Conservation (phyloP, 139 green algal genomes). For the Coccomyxa sp. region DNA sequence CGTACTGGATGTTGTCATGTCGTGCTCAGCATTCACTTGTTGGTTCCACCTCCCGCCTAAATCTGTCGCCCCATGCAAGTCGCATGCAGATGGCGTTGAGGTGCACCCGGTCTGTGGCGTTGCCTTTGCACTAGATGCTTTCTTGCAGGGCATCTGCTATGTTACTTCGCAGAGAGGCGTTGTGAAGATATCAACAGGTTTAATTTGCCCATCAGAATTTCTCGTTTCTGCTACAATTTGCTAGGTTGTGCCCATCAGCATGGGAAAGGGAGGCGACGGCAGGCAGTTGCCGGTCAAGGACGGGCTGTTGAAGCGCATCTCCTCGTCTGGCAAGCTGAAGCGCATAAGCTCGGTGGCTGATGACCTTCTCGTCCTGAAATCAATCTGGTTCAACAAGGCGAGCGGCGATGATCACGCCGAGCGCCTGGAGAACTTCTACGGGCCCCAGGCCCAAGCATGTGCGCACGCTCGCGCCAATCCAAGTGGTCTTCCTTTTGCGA, state of each 20-base stretch:
- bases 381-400: conserved; percentile 78
- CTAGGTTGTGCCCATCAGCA: not conserved
- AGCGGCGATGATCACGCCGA: conserved; percentile 61
- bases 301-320: conserved; percentile 14
- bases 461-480: not conserved
- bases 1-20: no score
- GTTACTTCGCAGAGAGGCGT: no score
- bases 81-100: no score
- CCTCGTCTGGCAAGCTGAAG: conserved; percentile 14
- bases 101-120: no score
- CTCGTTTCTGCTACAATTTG: not conserved
- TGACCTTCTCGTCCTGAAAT: conserved; percentile 64
- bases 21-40: no score
- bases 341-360: conserved; percentile 36
- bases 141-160: no score
- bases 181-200: no score
- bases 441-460: conserved; percentile 72
- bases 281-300: not conserved
- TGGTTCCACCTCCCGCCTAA: no score
- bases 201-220: no score
- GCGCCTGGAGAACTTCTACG: conserved; percentile 84
- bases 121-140: no score
- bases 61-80: no score
- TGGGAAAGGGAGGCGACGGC: conserved; percentile 15
- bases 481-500: not conserved